phyloP scores from a whole-genome alignment of 495 filamentous ascomycete species.

The Aspergillus avenaceus region DNA sequence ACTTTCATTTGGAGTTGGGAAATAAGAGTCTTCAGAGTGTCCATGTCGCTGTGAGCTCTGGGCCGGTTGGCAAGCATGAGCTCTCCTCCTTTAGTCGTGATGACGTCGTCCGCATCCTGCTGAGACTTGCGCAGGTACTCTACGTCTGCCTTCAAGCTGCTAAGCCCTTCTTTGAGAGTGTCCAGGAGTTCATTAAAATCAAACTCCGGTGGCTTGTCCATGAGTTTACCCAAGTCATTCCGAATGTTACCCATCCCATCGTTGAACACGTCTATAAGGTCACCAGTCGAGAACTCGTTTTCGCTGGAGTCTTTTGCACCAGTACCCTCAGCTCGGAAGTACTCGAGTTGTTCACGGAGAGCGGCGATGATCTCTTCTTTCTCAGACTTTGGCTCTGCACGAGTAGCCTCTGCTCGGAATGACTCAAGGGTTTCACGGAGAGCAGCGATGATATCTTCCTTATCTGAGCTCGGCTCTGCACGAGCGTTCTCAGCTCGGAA shows the following conservation, averaged over 20 bases:
- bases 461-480: constrained; percentile 23
- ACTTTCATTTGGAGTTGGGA: constrained; percentile 79
- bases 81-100: constrained; percentile 44
- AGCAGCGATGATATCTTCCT: constrained; percentile 60
- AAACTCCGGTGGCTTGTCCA: constrained; percentile 73
- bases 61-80: constrained; percentile 52
- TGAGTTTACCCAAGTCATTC: constrained; percentile 68
- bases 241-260: constrained; percentile 75
- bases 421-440: constrained; percentile 61
- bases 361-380: constrained; percentile 61
- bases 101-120: constrained; percentile 33
- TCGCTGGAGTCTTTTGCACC: constrained; percentile 51
- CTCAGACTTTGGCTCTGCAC: too few species aligned
- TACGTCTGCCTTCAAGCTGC: constrained; percentile 68
- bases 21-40: constrained; percentile 77
- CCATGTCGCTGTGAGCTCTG: constrained; percentile 64
- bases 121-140: constrained; percentile 62
- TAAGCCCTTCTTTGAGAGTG: constrained; percentile 74
- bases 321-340: constrained; percentile 62
- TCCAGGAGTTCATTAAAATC: constrained; percentile 84
- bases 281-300: constrained; percentile 56
- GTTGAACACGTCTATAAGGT: constrained; percentile 77
- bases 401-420: constrained; percentile 38
- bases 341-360: constrained; percentile 63
- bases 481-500: constrained; percentile 46